Evolutionary conservation across 331 rosid genomes (phyloP), one percentile per base, ranked within the genome.

Genomic region (Stylosanthes scabra): DNA sequence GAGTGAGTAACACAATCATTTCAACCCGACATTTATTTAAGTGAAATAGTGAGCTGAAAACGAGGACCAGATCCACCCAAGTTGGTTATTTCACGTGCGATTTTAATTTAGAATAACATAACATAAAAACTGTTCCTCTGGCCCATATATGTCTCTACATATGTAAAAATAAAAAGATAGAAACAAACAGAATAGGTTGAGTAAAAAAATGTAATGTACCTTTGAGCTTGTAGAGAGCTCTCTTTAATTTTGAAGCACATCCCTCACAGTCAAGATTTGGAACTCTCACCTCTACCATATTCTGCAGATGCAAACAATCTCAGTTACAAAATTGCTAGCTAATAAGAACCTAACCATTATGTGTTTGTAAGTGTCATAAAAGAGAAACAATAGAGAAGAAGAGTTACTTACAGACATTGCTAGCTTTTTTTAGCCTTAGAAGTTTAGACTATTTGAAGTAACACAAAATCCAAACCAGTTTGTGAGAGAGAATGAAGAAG

Each of bases 211-310:
- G 5, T 34, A 34, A 1, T 41, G 47, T 84, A 93, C 98, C 98
- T 89, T 93, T 93, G 55, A 93, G 88, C 73, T 93, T 93, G 74
- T 85, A 67, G 77, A 93, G 85, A 25, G 91, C 87, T 80, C 78
- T 89, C 88, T 82, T 93, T 52, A 93, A 49, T 86, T 93, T 93
- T 0, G 96, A 77, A 80, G 98, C 96, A 74, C 98, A 91, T 55
- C 97, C 98, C 63, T 93, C 96, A 67, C 98, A 93, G 68, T 93
- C 98, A 50, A 93, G 97, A 74, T 93, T 93, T 39, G 97, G 93
- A 59, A 94, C 98, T 89, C 96, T 89, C 58, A 91, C 93, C 76
- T 94, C 98, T 60, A 94, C 82, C 92, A 89, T 86, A 89, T 89
- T 88, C 98, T 91, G 80, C 72, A 81, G 68, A 63, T 58, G 40